Evolutionary conservation across 805 yeast species (phyloP).

Genomic region (Novakomyces olei): DNA sequence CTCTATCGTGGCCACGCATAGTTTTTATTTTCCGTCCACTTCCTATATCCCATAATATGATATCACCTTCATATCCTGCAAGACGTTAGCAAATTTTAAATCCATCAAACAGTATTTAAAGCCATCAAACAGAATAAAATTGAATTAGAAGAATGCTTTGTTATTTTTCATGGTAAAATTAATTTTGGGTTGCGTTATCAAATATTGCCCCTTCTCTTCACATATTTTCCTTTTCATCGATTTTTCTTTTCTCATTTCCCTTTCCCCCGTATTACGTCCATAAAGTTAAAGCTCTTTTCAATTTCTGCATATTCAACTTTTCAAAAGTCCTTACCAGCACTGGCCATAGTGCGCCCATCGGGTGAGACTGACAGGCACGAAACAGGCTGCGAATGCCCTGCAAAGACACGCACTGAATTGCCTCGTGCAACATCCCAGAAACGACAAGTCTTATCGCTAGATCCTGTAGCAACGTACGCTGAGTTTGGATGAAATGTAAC

Average conservation of each 20-base stretch:
- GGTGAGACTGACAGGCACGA: slow-evolving; percentile 77
- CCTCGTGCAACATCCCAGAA: slow-evolving; percentile 96
- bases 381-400: slow-evolving; percentile 82
- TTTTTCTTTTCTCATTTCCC: too few species aligned
- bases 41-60: slow-evolving; percentile 85
- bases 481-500: slow-evolving; percentile 94
- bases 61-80: slow-evolving; percentile 48
- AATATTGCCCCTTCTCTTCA: too few species aligned
- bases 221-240: too few species aligned
- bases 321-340: slow-evolving; percentile 34
- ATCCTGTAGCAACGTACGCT: slow-evolving; percentile 82
- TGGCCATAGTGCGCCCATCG: slow-evolving; percentile 90
- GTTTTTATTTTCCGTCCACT: slow-evolving; percentile 70
- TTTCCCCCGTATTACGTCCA: too few species aligned
- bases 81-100: too few species aligned
- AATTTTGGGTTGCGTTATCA: too few species aligned
- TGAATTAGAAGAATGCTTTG: too few species aligned
- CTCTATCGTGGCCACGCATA: slow-evolving; percentile 79
- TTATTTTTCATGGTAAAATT: too few species aligned
- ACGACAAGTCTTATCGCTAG: slow-evolving; percentile 82
- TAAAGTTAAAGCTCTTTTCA: not conserved
- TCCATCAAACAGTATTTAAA: too few species aligned
- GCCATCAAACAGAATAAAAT: too few species aligned
- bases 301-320: not conserved
- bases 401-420: slow-evolving; percentile 68